Conservation (phyloP, 2,329 filamentous ascomycete species). For the Dothideomycetes sp. region DNA sequence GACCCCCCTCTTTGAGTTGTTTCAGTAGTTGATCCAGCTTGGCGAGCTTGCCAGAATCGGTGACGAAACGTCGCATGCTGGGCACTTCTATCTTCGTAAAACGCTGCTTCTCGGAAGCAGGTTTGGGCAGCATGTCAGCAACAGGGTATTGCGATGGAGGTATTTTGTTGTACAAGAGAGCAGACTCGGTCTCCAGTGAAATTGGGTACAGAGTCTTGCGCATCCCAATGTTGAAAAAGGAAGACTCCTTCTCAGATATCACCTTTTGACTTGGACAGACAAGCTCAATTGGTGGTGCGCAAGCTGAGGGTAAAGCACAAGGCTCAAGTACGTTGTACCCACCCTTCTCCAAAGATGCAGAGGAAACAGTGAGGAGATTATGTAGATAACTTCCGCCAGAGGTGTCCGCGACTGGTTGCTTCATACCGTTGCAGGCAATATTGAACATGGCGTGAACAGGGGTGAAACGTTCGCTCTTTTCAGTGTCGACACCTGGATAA, state of each 20-base stretch:
- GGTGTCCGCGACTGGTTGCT: constrained; percentile 45
- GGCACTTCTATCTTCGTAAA: constrained; percentile 89
- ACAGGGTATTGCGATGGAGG: constrained; percentile 54
- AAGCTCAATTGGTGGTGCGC: constrained; percentile 78
- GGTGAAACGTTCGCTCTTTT: constrained; percentile 47
- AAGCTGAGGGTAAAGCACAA: constrained; percentile 64
- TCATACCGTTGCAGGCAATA: constrained; percentile 36
- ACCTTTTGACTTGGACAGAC: constrained; percentile 58
- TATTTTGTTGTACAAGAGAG: constrained; percentile 62
- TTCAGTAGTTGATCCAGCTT: constrained; percentile 80
- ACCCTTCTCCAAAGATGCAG: constrained; percentile 46
- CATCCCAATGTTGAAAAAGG: constrained; percentile 67
- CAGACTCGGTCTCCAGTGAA: constrained; percentile 53
- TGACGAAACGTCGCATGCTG: constrained; percentile 95
- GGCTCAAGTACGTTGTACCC: constrained; percentile 72
- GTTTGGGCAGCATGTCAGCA: constrained; percentile 58
- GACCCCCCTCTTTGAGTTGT: constrained; percentile 80
- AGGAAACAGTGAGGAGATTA: constrained; percentile 69
- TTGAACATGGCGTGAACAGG: constrained; percentile 73
- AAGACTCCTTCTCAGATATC: constrained; percentile 54
- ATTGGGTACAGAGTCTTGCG: constrained; percentile 65
- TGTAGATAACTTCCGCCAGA: constrained; percentile 62
- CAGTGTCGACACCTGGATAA: constrained; percentile 21
- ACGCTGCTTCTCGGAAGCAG: constrained; percentile 68
- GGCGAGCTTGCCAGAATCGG: constrained; percentile 91